These are phyloP conservation scores for Tricholoma flavovirens DNA, from an alignment of 768 basidiomycete genomes.

Conservation along the genomic window DNA sequence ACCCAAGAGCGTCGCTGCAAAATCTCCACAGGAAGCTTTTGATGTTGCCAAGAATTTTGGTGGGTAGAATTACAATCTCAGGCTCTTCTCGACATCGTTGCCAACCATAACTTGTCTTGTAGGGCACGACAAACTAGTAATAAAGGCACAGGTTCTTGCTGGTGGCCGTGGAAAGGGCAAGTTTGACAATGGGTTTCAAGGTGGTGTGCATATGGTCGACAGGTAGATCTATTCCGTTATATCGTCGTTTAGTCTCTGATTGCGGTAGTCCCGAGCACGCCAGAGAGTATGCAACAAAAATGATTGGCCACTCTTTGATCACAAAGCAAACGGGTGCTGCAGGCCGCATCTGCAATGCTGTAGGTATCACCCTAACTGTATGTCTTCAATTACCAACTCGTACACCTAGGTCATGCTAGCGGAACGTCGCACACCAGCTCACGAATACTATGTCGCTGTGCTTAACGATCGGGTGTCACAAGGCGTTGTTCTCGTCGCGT, in stretches of 20 bases:
- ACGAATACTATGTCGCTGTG: constrained; percentile 97
- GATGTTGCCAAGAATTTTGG: constrained; percentile 87
- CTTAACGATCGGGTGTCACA: constrained; percentile 90
- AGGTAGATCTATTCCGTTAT: constrained; percentile 43
- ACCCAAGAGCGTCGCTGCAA: constrained; percentile 85
- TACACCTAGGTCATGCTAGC: constrained; percentile 87
- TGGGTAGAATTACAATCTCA: constrained; percentile 26
- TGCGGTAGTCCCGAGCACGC: constrained; percentile 74
- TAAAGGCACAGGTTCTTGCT: constrained; percentile 98
- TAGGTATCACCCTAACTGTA: constrained; percentile 31
- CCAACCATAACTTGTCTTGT: constrained; percentile 3
- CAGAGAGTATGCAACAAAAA: constrained; percentile 79
- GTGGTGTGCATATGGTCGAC: constrained; percentile 93
- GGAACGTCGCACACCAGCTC: constrained; percentile 85
- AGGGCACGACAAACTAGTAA: constrained; percentile 81
- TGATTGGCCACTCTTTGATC: constrained; percentile 93
- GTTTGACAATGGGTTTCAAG: constrained; percentile 93
- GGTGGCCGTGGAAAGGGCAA: constrained; percentile 98
- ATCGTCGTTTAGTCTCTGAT: constrained; percentile 1
- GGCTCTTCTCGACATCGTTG: constrained; percentile 5
- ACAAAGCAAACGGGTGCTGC: constrained; percentile 96
- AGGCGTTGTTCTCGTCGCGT: constrained; percentile 89
- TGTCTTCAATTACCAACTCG: neutral
- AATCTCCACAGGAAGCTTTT: constrained; percentile 84
- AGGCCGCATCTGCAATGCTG: constrained; percentile 93